Conservation (phyloP, 768 basidiomycete species). For the Kondoa malvinella region DNA sequence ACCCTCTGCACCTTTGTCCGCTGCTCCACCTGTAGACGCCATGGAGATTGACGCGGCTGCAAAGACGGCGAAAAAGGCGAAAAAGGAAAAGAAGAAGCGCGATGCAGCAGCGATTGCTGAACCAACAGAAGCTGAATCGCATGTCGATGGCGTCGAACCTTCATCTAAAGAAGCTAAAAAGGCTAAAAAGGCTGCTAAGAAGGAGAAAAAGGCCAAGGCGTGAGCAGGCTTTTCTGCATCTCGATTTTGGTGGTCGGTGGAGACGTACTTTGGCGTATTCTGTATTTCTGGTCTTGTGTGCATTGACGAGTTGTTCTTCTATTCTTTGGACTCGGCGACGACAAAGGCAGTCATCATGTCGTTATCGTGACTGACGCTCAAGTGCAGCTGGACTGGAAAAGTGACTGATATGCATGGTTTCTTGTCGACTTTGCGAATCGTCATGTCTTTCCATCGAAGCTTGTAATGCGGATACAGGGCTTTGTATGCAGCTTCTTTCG, state of each 20-base stretch:
- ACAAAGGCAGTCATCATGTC: constrained; percentile 17
- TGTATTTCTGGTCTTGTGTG: neutral
- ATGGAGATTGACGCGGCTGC: neutral
- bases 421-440: constrained; percentile 23
- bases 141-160: neutral
- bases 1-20: neutral
- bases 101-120: constrained; percentile 11
- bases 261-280: neutral
- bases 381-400: constrained; percentile 10
- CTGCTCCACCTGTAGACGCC: constrained; percentile 4
- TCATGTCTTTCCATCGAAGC: constrained; percentile 19
- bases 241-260: too few relatives aligned
- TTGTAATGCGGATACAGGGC: constrained; percentile 15
- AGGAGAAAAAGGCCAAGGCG: constrained; percentile 16
- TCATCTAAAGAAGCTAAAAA: constrained; percentile 8
- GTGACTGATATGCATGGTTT: neutral
- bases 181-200: constrained; percentile 1
- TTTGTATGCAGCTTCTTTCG: constrained; percentile 25
- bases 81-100: constrained; percentile 19
- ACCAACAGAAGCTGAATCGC: too few relatives aligned
- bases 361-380: constrained; percentile 20
- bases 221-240: constrained; percentile 5
- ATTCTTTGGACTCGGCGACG: constrained; percentile 2
- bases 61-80: neutral
- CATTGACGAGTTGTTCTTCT: neutral